Base-by-base conservation (phyloP, 2,329 filamentous ascomycete species). In the Alternaria sp. region DNA sequence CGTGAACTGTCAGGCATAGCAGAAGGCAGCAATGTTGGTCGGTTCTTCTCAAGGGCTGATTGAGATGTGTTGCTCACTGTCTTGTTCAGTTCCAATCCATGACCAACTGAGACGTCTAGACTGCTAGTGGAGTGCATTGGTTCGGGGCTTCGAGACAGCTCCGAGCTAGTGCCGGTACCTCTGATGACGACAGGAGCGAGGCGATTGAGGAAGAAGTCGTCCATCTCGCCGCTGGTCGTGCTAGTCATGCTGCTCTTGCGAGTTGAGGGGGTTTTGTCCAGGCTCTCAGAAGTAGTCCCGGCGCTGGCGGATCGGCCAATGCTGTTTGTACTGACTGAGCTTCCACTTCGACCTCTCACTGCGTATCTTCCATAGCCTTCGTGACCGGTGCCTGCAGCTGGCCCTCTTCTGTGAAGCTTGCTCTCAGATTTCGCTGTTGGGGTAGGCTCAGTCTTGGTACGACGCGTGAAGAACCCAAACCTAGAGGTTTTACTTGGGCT, bases 331-430 rank as follows among this genome's bases (percentile, higher is more conserved):
- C 83, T 86, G 8, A 84, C 81, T 19, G 84, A 81, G 71, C 87
- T 90, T 62, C 86, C 87, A 72, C 89, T 93, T 57, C 90, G 87
- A 28, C 90, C 86, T 61, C 89, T 87, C 6, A 85, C 82, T 3
- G 89, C 88, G 59, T 92, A 83, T 59, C 86, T 87, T 1, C 91
- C 91, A 72, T 95, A 94, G 1, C 91, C 91, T 81, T 98, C 95
- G 73, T 98, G 93, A 0, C 95, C 95, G 40, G 95, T 98, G n/a
- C 95, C 95, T 44, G 95, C 95, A 15, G 87, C 88, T 21, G 95
- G 95, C 0, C 95, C 94, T 79, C 93, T 95, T 26, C 91, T 72
- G 2, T 69, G 69, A 23, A 83, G 64, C 8, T 83, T 75, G 66
- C 86, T 89, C 9, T 90, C 88, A 40, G 86, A 84, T 74, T 86